Conservation (phyloP, 345 rosid genomes). For the Syzygium aqueum region DNA sequence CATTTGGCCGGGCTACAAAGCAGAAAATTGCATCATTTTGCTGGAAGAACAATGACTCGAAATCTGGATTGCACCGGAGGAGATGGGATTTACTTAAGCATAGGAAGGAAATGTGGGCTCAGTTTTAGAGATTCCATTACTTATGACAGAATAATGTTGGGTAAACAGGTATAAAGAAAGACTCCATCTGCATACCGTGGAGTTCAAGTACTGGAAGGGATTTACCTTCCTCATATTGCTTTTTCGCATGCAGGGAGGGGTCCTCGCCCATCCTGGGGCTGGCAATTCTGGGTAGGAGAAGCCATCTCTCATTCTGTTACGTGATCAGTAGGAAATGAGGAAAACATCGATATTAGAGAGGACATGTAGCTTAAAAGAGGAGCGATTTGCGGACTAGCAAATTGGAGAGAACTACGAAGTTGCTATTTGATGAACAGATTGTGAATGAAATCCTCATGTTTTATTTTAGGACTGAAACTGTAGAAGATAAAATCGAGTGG, state of each 20-base stretch:
- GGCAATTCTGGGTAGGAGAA: not conserved
- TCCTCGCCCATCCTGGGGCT: not conserved
- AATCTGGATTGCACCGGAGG: not conserved
- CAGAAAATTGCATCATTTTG: not conserved
- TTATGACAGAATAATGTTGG: not conserved
- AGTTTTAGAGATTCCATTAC: not conserved
- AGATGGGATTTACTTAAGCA: not conserved
- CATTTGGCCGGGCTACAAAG: not conserved
- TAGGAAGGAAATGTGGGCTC: not conserved
- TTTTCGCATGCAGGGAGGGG: not conserved
- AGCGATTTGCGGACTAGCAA: not conserved
- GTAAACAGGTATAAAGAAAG: not conserved
- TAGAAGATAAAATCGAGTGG: not conserved
- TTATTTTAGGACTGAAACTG: not conserved
- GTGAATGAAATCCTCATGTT: not conserved
- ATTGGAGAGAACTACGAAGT: not conserved
- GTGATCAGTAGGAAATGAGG: not conserved
- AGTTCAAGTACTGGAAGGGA: not conserved
- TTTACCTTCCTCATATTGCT: not conserved
- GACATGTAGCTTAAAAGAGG: not conserved
- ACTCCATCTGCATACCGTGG: too few species aligned
- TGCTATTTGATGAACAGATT: not conserved
- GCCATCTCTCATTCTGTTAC: not conserved
- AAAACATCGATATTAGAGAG: not conserved
- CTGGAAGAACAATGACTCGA: not conserved